These are phyloP conservation scores for Fusarium dimerum DNA, from an alignment of 2,329 filamentous ascomycete genomes.

Conservation along the genomic window DNA sequence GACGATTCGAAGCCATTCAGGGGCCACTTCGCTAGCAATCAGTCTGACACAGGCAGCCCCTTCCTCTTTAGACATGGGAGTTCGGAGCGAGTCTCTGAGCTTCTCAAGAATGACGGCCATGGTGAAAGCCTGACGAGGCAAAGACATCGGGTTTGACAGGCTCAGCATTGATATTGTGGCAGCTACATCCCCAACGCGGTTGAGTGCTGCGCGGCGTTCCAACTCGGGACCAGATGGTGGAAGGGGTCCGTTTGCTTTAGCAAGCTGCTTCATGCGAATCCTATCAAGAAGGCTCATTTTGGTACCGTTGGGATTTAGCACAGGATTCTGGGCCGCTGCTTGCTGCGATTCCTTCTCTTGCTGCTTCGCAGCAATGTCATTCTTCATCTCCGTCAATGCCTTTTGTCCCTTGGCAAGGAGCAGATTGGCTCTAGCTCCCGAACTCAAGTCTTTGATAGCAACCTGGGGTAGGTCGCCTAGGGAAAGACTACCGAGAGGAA, in stretches of 20 bases:
- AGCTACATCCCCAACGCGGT: slow-evolving; percentile 68
- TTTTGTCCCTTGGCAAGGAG: slow-evolving; percentile 67
- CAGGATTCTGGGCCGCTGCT: slow-evolving; percentile 33
- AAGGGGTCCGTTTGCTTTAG: slow-evolving; percentile 55
- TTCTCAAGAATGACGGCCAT: slow-evolving; percentile 64
- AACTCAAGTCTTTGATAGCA: slow-evolving; percentile 35
- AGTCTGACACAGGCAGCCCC: slow-evolving; percentile 51
- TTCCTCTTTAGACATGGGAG: slow-evolving; percentile 55
- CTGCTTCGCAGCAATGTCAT: slow-evolving; percentile 56
- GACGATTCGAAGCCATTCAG: slow-evolving; percentile 57
- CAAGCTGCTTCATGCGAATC: slow-evolving; percentile 69
- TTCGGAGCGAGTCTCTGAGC: slow-evolving; percentile 66
- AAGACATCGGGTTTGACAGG: slow-evolving; percentile 48
- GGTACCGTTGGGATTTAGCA: slow-evolving; percentile 45
- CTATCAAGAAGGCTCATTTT: slow-evolving; percentile 74
- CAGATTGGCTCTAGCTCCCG: slow-evolving; percentile 49
- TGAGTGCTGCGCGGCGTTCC: slow-evolving; percentile 63
- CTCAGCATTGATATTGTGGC: slow-evolving; percentile 68
- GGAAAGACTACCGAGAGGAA: slow-evolving; percentile 45
- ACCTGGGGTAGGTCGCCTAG: slow-evolving; percentile 46
- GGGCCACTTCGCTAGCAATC: slow-evolving; percentile 55
- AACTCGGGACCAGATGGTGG: slow-evolving; percentile 60
- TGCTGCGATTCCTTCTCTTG: slow-evolving; percentile 44
- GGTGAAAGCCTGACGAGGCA: slow-evolving; percentile 64
- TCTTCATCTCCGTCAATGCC: slow-evolving; percentile 68